Base-by-base conservation (phyloP, 1,284 basidiomycete species). In the Xerocomus amazonicus region DNA sequence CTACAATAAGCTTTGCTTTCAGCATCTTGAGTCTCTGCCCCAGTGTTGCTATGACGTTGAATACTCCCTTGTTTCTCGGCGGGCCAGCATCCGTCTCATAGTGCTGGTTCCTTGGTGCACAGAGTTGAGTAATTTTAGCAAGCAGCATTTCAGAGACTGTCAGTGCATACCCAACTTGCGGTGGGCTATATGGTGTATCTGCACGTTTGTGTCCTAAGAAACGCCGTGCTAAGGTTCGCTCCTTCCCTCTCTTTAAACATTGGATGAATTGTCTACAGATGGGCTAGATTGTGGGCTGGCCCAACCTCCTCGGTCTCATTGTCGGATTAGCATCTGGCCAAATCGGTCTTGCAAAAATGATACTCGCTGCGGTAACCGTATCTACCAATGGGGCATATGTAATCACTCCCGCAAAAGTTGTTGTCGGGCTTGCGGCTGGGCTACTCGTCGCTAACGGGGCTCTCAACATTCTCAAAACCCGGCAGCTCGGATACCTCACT, bases 301-400 rank as follows among this genome's bases (percentile, higher is more conserved):
- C 96, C 45, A 96, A 95, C 66, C 81, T 92, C 42, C 81, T 95
- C 9, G 92, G 81, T 38, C 91, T 92, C 67, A 80, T 91, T 50
- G 85, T 87, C 6, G 91, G 91, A 29, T 73, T 92, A 38, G 83
- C 89, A 1, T 92, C 89, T 3, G 92, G 90, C 1, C 93, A 95
- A 68, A 95, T 90, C 61, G 93, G 92, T 50, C 76, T 97, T 19
- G 79, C 89, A 23, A 81, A 81, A 62, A 95, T 96, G 93, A 93
- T 96, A 55, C 86, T 89, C 70, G 85, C 87, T 12, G 91, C 87
- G 0, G 83, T 81, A 16, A 60, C 53, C 9, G 19, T 62, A 39
- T 48, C 43, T 36, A 63, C 63, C 45, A 46, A 55, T 12, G 53
- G 53, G 19, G 19, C 31, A 3, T 60, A 51, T 26, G 10, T 14